Base-by-base conservation (phyloP, 495 filamentous ascomycete species). In the Astrothelium macrocarpum region DNA sequence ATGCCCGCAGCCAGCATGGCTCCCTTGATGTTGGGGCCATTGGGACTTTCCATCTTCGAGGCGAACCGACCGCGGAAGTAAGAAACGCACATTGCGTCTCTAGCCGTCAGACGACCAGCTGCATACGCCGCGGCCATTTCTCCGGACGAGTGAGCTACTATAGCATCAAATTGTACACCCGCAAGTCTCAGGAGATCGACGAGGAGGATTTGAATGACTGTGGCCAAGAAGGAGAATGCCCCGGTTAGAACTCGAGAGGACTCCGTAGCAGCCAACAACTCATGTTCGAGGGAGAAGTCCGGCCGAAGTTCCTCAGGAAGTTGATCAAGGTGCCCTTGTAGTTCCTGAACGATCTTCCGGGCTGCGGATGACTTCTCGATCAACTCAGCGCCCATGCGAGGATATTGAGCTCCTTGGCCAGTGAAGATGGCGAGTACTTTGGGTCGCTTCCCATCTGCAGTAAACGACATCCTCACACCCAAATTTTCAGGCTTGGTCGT, bases 1-100 rank as follows among this genome's bases (percentile, higher is more conserved):
- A 32, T 56, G 1, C 70, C 70, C 0, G 77, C 78, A 0, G 82
- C 83, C 42, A 84, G 42, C 83, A 87, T 85, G 3, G 71, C 75
- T 10, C 82, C 34, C 14, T 39, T 39, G 14, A 14, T 14, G 14
- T 14, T 14, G 14, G 34, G 5, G 34, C 14, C 34, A 14, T 39
- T n/a, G n/a, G n/a, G 34, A 14, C 34, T 39, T 14, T 5, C 5
- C 14, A 39, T 39, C 34, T 39, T 5, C 14, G 34, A 39, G 14
- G 14, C 34, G 34, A 5, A 14, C 5, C 14, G 14, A 14, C 34
- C 34, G 34, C 34, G 34, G 34, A 39, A 39, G 34, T 39, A 39
- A 14, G 34, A 5, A 39, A 39, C 14, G 14, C 34, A 39, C 5
- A 39, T 39, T 14, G 34, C 34, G 14, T 39, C 34, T 39, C 34